Evolutionary conservation across 2,329 filamentous ascomycete species (phyloP), one percentile per base, ranked within the genome.

Genomic region (Pestalotiopsis sp.): DNA sequence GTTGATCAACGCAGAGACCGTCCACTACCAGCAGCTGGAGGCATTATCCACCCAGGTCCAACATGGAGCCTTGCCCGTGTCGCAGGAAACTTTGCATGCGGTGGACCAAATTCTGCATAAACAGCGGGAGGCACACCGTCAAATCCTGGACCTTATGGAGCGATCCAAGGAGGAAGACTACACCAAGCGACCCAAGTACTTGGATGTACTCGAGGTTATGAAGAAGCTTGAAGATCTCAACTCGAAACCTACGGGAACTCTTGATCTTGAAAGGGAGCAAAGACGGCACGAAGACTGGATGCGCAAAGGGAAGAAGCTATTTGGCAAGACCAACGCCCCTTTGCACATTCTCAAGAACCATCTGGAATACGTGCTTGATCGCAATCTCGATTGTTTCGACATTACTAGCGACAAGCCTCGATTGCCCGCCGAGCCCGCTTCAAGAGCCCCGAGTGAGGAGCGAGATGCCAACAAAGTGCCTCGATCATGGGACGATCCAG

Each of bases 281-380:
- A 97, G 96, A 77, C 90, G 93, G 7, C 96, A 98, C 73, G 96
- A 99, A 78, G 96, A 99, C 79, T 99, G 96, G 96, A 99, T 99
- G 95, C 89, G 96, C 39, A 94, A 94, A 76, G 96, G 96, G 64
- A 99, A 99, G 83, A 98, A 98, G 79, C 83, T 99, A 0, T 99
- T 99, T 76, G 96, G 96, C 65, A 99, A 99, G 80, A 96, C 96
- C 1, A 99, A 99, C 77, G 96, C 96, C 1, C 96, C 96, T 1
- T 85, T 99, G 13, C 96, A 99, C 79, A 99, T 99, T 72, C 86
- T 99, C 36, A 96, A 95, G 76, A 92, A 92, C 68, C 95, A 99
- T 74, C 95, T 99, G 89, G 92, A 97, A 74, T 93, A 96, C 76
- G 96, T 99, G 3, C 86, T 96, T 63, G 93, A 95, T 75, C 92